Conservation (phyloP, 179 eudicot genomes). For the Beta corolliflora region DNA sequence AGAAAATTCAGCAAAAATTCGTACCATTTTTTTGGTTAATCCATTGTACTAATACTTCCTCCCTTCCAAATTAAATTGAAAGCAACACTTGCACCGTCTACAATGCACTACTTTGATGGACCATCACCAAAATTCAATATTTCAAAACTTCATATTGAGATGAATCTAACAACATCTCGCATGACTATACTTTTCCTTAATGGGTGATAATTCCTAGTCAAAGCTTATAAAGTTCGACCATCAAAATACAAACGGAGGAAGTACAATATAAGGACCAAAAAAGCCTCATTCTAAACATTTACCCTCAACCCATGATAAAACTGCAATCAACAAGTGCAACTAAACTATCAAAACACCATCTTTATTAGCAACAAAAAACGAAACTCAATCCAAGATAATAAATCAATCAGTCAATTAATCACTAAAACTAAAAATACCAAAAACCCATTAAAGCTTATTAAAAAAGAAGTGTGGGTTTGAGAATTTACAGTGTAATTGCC, state of each 20-base stretch:
- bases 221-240: background rate
- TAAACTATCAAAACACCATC: background rate
- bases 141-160: too few species aligned
- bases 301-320: background rate
- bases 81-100: too few species aligned
- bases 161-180: too few species aligned
- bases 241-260: background rate
- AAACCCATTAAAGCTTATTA: background rate
- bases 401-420: background rate
- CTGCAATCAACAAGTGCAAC: background rate
- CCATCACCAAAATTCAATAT: too few species aligned
- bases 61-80: too few species aligned
- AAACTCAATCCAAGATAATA: background rate
- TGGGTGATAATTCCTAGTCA: too few species aligned
- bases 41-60: background rate
- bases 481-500: slow-evolving; percentile 85
- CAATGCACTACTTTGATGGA: too few species aligned
- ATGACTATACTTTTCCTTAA: too few species aligned
- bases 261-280: background rate
- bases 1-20: background rate
- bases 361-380: background rate
- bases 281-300: background rate
- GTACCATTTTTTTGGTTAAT: background rate
- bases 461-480: background rate
- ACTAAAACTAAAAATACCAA: background rate